These are phyloP conservation scores for Dalbergia oliveri DNA, from an alignment of 306 rosid species.

Conservation along the genomic window DNA sequence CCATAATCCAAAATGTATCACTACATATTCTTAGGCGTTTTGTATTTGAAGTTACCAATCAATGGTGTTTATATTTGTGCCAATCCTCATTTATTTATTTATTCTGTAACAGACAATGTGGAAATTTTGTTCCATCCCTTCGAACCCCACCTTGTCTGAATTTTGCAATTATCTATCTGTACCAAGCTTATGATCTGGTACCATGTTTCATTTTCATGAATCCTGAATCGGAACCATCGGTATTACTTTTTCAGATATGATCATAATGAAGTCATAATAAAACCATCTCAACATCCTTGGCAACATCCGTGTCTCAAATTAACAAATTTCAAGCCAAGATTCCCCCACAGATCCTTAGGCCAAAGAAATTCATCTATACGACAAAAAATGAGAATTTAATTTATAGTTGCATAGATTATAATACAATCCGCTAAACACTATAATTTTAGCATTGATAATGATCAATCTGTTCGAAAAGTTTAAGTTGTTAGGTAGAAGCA, in stretches of 20 bases:
- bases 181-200: neutral
- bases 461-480: no score
- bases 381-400: neutral
- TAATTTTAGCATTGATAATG: no score
- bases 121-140: neutral
- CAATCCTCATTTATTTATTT: neutral
- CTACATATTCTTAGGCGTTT: neutral
- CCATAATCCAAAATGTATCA: neutral
- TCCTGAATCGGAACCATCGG: neutral
- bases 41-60: neutral
- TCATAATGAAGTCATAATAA: no score
- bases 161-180: neutral
- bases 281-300: neutral
- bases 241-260: neutral
- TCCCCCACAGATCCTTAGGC: neutral
- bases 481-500: no score
- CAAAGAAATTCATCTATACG: neutral
- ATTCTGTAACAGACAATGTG: neutral
- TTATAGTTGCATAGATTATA: neutral
- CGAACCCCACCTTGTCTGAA: neutral
- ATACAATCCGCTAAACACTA: no score
- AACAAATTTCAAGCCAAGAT: conserved; percentile 2
- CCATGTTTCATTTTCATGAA: conserved; percentile 20
- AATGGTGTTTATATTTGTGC: neutral
- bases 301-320: neutral